phyloP scores from a whole-genome alignment of 2,329 filamentous ascomycete genomes.

The Aspergillus jensenii region DNA sequence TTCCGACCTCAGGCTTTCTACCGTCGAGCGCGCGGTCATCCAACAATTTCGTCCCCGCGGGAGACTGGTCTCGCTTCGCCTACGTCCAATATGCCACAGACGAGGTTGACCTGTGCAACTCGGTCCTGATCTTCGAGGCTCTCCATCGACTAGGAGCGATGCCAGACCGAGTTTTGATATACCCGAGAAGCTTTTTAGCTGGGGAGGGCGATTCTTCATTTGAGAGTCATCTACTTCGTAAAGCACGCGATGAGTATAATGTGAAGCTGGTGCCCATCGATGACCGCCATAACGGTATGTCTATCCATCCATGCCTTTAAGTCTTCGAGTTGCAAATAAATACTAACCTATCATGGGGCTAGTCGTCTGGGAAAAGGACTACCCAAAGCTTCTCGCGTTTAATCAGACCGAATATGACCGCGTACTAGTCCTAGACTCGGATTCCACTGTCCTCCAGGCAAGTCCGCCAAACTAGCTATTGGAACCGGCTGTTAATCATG shows the following conservation, averaged over 20 bases:
- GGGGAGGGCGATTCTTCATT: neutral
- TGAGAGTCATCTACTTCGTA: constrained; percentile 39
- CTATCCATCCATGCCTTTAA: neutral
- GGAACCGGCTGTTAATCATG: too few relatives aligned
- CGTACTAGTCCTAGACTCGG: constrained; percentile 59
- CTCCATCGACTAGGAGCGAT: constrained; percentile 28
- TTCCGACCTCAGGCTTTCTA: too few relatives aligned
- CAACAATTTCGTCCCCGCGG: too few relatives aligned
- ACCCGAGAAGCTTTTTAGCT: constrained; percentile 16
- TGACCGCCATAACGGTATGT: too few relatives aligned
- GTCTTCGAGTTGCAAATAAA: neutral
- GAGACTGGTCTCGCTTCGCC: constrained; percentile 14
- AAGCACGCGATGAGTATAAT: constrained; percentile 48
- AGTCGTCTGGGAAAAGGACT: constrained; percentile 60
- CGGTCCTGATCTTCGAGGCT: constrained; percentile 35
- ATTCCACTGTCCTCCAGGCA: constrained; percentile 55
- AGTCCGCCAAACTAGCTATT: neutral
- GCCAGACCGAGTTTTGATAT: constrained; percentile 32
- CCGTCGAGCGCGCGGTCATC: too few relatives aligned
- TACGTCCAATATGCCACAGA: constrained; percentile 35
- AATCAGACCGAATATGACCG: constrained; percentile 62
- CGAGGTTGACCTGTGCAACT: constrained; percentile 33
- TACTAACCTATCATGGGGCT: constrained; percentile 2
- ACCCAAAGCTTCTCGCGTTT: constrained; percentile 67
- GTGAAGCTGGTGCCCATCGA: constrained; percentile 48